phyloP scores from a whole-genome alignment of 139 green algal genomes.

The Chlamydomonas urium region DNA sequence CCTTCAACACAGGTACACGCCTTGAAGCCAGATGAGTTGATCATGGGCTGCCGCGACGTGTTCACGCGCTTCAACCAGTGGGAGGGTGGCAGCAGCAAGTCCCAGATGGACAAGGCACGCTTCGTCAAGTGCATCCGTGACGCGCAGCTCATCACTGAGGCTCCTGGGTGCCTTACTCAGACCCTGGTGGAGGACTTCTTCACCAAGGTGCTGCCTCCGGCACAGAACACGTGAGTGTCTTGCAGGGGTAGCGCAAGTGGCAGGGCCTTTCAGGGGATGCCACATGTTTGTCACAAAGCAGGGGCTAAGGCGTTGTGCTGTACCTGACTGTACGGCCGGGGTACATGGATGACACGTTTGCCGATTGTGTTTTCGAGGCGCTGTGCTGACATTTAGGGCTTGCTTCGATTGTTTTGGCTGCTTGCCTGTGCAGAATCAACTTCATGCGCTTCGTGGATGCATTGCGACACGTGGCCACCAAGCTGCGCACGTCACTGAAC shows the following conservation, averaged over 20 bases:
- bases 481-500: constrained; percentile 30
- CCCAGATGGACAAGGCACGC: constrained; percentile 13
- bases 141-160: background rate
- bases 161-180: background rate
- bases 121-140: constrained; percentile 6
- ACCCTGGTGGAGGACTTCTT: constrained; percentile 11
- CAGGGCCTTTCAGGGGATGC: too few relatives aligned
- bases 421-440: constrained; percentile 29
- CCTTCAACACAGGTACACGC: constrained; percentile 17
- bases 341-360: too few relatives aligned
- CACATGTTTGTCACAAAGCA: too few relatives aligned
- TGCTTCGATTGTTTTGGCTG: too few relatives aligned
- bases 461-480: constrained; percentile 34
- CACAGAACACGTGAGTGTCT: background rate
- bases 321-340: too few relatives aligned
- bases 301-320: too few relatives aligned
- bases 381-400: too few relatives aligned
- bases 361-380: too few relatives aligned
- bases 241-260: too few relatives aligned
- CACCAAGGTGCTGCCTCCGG: constrained; percentile 4
- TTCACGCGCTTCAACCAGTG: constrained; percentile 47
- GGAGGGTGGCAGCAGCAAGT: constrained; percentile 36
- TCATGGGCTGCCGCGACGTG: constrained; percentile 30
- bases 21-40: constrained; percentile 35
- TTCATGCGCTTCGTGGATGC: constrained; percentile 44